phyloP scores from a whole-genome alignment of 2,329 filamentous ascomycete genomes.

The Aspergillus pseudoviridinutans region DNA sequence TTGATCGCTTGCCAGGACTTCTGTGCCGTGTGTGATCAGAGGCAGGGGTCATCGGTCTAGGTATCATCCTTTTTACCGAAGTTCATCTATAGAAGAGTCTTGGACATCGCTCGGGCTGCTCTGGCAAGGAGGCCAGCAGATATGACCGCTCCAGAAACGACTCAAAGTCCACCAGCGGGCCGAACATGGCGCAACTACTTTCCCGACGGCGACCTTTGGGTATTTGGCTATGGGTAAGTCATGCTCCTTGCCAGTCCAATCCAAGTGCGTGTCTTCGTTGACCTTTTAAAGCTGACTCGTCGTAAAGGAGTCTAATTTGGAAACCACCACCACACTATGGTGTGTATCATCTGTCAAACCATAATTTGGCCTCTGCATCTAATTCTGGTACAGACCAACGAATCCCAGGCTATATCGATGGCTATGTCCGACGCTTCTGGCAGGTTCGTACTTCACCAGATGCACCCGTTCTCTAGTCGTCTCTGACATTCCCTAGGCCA shows the following conservation, averaged over 20 bases:
- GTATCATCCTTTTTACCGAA: not conserved
- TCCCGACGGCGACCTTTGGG: slow-evolving; percentile 71
- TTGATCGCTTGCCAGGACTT: not conserved
- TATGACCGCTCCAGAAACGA: slow-evolving; percentile 14
- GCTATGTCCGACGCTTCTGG: slow-evolving; percentile 96
- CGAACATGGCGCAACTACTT: slow-evolving; percentile 44
- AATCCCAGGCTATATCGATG: slow-evolving; percentile 83
- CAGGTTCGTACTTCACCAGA: slow-evolving; percentile 61
- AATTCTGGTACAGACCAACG: slow-evolving; percentile 63
- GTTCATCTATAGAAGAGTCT: not conserved
- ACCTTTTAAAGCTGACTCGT: slow-evolving; percentile 6
- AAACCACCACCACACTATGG: slow-evolving; percentile 95
- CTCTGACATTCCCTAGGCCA: slow-evolving; percentile 23
- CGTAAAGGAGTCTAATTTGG: slow-evolving; percentile 83
- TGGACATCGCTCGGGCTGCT: slow-evolving; percentile 2
- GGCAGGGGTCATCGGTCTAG: not conserved
- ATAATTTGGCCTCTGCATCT: not conserved
- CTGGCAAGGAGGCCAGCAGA: slow-evolving; percentile 4
- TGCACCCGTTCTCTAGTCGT: not conserved
- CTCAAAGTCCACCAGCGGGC: slow-evolving; percentile 23
- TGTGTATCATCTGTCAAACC: slow-evolving; percentile 41
- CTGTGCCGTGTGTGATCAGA: not conserved
- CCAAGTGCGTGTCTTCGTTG: not conserved
- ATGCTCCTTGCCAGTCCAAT: not conserved
- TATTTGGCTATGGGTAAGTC: slow-evolving; percentile 90